Evolutionary conservation across 2,329 filamentous ascomycete species (phyloP).

Genomic region (Colletotrichum orbiculare): DNA sequence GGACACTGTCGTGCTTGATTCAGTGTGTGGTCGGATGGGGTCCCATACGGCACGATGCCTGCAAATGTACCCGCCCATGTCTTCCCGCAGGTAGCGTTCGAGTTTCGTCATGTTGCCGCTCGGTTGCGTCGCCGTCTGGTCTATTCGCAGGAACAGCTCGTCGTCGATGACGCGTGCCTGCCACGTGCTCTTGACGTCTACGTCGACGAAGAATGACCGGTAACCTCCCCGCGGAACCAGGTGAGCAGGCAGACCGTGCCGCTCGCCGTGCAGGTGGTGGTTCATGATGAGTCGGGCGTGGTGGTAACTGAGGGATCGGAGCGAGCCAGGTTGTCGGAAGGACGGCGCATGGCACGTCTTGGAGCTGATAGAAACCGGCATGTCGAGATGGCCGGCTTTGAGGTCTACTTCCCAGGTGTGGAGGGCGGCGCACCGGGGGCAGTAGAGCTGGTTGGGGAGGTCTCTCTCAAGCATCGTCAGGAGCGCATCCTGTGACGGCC

Average conservation of each 20-base stretch:
- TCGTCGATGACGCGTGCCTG: conserved; percentile 32
- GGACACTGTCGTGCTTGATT: neutral
- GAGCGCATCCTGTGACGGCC: conserved; percentile 10
- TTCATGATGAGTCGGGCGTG: conserved; percentile 34
- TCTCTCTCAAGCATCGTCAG: conserved; percentile 35
- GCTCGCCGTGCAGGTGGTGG: conserved; percentile 31
- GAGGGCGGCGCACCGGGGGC: conserved; percentile 21
- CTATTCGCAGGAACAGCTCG: conserved; percentile 27
- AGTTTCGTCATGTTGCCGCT: conserved; percentile 2
- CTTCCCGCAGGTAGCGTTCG: neutral
- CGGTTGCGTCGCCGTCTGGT: neutral
- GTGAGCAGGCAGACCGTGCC: conserved; percentile 18
- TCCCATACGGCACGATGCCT: conserved; percentile 1
- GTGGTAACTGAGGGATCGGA: conserved; percentile 17
- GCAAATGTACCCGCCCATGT: neutral
- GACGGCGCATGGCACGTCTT: too few species aligned
- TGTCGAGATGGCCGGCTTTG: too few species aligned
- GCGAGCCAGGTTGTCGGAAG: too few species aligned
- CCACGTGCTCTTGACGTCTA: conserved; percentile 1
- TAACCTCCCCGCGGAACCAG: neutral
- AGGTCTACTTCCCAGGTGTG: conserved; percentile 22
- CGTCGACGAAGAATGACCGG: neutral
- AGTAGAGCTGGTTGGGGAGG: conserved; percentile 19
- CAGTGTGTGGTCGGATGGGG: neutral
- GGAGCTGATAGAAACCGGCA: too few species aligned